Conservation (phyloP, 345 rosid genomes). For the Nasturtium officinale region DNA sequence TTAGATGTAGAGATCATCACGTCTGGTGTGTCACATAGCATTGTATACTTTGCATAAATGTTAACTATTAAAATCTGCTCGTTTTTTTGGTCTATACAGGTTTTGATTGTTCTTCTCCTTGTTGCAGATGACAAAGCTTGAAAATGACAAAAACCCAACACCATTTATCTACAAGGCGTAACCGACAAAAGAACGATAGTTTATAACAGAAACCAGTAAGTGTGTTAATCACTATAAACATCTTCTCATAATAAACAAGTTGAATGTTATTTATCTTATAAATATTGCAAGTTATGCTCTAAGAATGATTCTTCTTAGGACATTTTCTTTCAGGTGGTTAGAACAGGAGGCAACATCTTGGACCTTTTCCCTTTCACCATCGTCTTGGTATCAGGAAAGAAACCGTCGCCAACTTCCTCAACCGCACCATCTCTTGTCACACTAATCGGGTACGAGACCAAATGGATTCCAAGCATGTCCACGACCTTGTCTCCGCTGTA, state of each 20-base stretch:
- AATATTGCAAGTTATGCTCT: conserved; percentile 21
- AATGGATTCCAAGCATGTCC: conserved; percentile 80
- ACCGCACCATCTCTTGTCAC: conserved; percentile 60
- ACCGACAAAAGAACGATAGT: conserved; percentile 4
- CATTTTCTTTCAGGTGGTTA: conserved; percentile 55
- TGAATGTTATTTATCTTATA: conserved; percentile 25
- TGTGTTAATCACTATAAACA: not conserved
- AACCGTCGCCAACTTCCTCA: conserved; percentile 53
- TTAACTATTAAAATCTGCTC: not conserved
- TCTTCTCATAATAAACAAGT: conserved; percentile 18
- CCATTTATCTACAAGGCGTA: conserved; percentile 11
- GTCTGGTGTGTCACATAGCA: conserved; percentile 1
- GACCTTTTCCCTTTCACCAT: conserved; percentile 76
- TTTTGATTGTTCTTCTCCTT: conserved; percentile 34
- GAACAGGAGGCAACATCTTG: conserved; percentile 61
- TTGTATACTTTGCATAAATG: conserved; percentile 11
- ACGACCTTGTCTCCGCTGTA: conserved; percentile 63
- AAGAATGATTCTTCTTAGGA: not conserved
- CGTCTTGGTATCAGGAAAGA: conserved; percentile 78
- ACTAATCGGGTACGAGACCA: conserved; percentile 63
- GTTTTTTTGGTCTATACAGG: conserved; percentile 16
- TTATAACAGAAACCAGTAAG: conserved; percentile 25
- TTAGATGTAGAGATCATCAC: not conserved
- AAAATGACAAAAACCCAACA: conserved; percentile 12
- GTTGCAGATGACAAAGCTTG: conserved; percentile 30